Evolutionary conservation across 768 basidiomycete species (phyloP).

Genomic region (Panaeolus cyanescens): DNA sequence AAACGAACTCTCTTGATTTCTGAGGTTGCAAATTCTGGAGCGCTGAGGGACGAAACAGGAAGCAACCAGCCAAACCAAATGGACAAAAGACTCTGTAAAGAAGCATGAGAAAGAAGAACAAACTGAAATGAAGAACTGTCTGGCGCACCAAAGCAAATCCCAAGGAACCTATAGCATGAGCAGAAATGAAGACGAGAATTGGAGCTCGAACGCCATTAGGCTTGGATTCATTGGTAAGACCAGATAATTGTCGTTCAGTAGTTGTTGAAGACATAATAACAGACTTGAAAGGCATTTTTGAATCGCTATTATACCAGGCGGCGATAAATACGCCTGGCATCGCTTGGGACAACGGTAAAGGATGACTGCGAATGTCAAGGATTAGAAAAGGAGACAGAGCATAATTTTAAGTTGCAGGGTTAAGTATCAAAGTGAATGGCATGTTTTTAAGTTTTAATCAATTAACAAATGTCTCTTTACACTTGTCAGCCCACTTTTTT

Average conservation of each 20-base stretch:
- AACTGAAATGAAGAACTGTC: not conserved
- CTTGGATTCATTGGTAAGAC: slow-evolving; percentile 10
- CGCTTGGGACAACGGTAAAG: not conserved
- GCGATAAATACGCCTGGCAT: slow-evolving; percentile 4
- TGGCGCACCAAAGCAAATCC: slow-evolving; percentile 42
- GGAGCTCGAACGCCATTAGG: slow-evolving; percentile 13
- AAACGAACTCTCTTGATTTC: slow-evolving; percentile 16
- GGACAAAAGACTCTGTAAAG: slow-evolving; percentile 41
- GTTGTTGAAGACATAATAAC: slow-evolving; percentile 3
- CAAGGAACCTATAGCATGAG: slow-evolving; percentile 31
- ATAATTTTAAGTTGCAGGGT: slow-evolving; percentile 11
- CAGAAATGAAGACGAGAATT: slow-evolving; percentile 34
- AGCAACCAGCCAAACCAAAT: slow-evolving; percentile 45
- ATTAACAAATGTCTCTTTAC: not conserved
- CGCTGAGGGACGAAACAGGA: slow-evolving; percentile 19
- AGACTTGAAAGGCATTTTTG: not conserved
- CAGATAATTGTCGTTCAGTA: slow-evolving; percentile 8
- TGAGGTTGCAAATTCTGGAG: slow-evolving; percentile 9
- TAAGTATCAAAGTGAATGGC: slow-evolving; percentile 22
- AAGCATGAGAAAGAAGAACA: slow-evolving; percentile 8
- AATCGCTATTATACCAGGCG: not conserved
- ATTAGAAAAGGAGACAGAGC: not conserved
- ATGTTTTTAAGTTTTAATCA: slow-evolving; percentile 24
- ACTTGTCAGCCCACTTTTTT: slow-evolving; percentile 40
- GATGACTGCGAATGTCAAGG: not conserved